Evolutionary conservation across 768 basidiomycete species (phyloP), one percentile per base, ranked within the genome.

Genomic region (Trametes cingulata): DNA sequence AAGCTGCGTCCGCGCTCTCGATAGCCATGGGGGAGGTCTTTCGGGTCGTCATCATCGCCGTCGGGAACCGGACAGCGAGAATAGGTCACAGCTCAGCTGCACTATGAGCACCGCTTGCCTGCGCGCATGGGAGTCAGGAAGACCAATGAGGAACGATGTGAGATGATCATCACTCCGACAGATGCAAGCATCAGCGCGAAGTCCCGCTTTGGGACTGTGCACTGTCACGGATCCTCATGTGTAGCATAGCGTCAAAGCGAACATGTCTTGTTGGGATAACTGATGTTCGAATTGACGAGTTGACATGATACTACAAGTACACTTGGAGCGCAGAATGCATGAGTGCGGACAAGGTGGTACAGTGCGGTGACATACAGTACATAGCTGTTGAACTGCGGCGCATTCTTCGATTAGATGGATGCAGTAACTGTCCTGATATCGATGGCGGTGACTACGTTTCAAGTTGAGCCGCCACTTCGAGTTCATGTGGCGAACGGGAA

Each of bases 401-500:
- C 10, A 33, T 10, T 4, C 29, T 33, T 33, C 29, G 29, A 33
- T 33, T 33, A 33, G 29, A 33, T 33, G 29, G 4, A n/a, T n/a
- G n/a, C n/a, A n/a, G n/a, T n/a, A n/a, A 10, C 6, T 33, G 29
- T 33, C 29, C 29, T 33, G 19, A 25, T n/a, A n/a, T 13, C 35
- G 24, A 15, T 40, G 9, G 27, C 6, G 22, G 33, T 6, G n/a
- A 39, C 35, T 36, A 42, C 24, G 5, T 19, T 19, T 15, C 50
- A 24, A 17, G 6, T 35, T 51, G 7, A 9, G 10, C 24, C 43
- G 33, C 25, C 25, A 43, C 46, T 36, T n/a, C n/a, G n/a, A n/a
- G 29, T 42, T 61, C 49, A 66, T 37, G 56, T 41, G 12, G 66
- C 65, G 54, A 68, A 69, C 8, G 69, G 69, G 60, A 67, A 71